phyloP scores from a whole-genome alignment of 2,329 filamentous ascomycete species.

The Colletotrichum lini region DNA sequence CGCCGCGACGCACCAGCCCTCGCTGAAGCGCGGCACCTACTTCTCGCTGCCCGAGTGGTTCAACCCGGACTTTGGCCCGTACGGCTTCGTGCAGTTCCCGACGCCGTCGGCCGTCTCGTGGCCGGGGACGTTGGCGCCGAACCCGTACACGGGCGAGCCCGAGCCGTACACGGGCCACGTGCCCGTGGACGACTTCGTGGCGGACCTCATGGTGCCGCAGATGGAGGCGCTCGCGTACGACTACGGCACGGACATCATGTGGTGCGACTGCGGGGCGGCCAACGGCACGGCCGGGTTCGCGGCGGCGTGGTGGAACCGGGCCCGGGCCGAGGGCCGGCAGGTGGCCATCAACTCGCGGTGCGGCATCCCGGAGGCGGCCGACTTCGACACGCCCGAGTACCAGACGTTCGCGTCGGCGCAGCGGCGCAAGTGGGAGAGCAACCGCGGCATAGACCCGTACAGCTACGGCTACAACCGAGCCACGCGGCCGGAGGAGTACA shows the following conservation, averaged over 20 bases:
- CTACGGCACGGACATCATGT: conserved; percentile 63
- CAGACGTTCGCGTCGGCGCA: conserved; percentile 58
- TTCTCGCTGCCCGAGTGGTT: conserved; percentile 66
- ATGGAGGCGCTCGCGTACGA: conserved; percentile 60
- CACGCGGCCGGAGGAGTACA: conserved; percentile 63
- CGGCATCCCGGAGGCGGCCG: conserved; percentile 58
- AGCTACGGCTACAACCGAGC: conserved; percentile 72
- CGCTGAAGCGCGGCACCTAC: conserved; percentile 57
- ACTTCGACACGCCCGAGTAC: conserved; percentile 74
- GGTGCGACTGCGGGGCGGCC: conserved; percentile 63
- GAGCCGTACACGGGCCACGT: conserved; percentile 61
- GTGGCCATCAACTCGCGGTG: conserved; percentile 71
- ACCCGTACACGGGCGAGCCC: conserved; percentile 58
- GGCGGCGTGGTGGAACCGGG: conserved; percentile 58
- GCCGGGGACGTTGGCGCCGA: conserved; percentile 48
- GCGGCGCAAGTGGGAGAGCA: conserved; percentile 70
- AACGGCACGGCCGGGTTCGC: conserved; percentile 60
- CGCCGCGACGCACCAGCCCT: conserved; percentile 19
- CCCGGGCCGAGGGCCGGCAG: conserved; percentile 57
- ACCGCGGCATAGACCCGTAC: conserved; percentile 72
- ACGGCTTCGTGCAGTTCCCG: conserved; percentile 59
- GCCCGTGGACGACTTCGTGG: conserved; percentile 57
- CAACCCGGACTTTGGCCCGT: conserved; percentile 60
- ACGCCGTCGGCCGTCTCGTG: conserved; percentile 51
- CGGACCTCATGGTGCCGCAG: conserved; percentile 61